Evolutionary conservation across 1,139 yeast genomes (phyloP), one percentile per base, ranked within the genome.

Genomic region (Chernovozyma sophiae-reginae): DNA sequence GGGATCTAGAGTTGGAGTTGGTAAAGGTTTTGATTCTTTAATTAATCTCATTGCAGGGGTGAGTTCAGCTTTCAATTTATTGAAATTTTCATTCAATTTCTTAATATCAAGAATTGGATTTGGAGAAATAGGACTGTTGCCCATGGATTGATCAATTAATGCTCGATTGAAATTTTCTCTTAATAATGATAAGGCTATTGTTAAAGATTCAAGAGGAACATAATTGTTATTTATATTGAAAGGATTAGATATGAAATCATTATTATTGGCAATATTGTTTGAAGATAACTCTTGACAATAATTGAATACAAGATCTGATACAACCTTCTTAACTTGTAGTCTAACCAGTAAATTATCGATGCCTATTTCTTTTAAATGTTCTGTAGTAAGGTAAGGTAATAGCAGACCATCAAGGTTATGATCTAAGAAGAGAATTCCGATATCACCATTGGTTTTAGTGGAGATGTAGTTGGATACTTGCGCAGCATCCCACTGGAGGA

Each of bases 321-420:
- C 68, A 31, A 68, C 67, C 35, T 62, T 63, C 48, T 79, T 78
- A 24, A 81, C 56, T 26, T 52, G 43, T 4, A 82, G 60, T 13
- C 87, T 60, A 2, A 65, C 53, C 13, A 60, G 56, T 32, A 77
- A 46, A 26, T 58, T 62, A 6, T 44, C 42, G 1, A 77, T 61
- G 2, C 84, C 85, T 51, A 83, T 57, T 44, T 81, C 87, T 45
- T 68, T 65, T 35, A 82, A 65, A 52, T 82, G 86, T 7, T 73
- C 75, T 2, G 83, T 69, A 11, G 74, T 73, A 30, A 83, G 55
- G 43, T 72, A 78, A 1, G 84, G 79, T 32, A 83, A 57, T 11
- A 80, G 58, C 14, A 77, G 67, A 1, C 90, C 90, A 13, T 76
- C 79, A 32, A 83, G 78, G 44, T 76, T 76, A 53, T 82, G 70